Conservation (phyloP, 306 rosid species). For the Glycine latifolia region DNA sequence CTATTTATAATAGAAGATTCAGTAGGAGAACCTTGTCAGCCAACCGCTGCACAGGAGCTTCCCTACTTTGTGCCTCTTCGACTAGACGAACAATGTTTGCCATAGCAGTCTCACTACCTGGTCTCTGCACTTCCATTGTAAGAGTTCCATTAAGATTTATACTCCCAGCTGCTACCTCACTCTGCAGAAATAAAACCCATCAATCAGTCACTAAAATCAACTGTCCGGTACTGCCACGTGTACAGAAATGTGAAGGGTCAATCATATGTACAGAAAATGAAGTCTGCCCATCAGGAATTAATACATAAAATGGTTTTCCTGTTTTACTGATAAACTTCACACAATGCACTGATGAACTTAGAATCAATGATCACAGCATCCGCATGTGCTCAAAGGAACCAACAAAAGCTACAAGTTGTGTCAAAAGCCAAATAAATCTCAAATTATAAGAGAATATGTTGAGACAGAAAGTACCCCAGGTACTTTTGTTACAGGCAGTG, state of each 20-base stretch:
- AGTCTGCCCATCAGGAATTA: slow-evolving; percentile 25
- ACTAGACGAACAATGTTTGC: slow-evolving; percentile 91
- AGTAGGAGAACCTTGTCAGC: slow-evolving; percentile 87
- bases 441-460: slow-evolving; percentile 28
- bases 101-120: slow-evolving; percentile 93
- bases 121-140: slow-evolving; percentile 84
- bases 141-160: slow-evolving; percentile 97
- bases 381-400: slow-evolving; percentile 36
- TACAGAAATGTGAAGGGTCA: slow-evolving; percentile 18
- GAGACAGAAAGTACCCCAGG: slow-evolving; percentile 79
- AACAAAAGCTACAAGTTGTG: slow-evolving; percentile 14
- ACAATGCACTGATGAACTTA: slow-evolving; percentile 3
- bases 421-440: slow-evolving; percentile 37
- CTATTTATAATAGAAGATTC: slow-evolving; percentile 28
- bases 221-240: slow-evolving; percentile 28
- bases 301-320: slow-evolving; percentile 22
- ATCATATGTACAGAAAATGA: slow-evolving; percentile 40
- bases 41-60: slow-evolving; percentile 95
- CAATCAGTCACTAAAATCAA: slow-evolving; percentile 43
- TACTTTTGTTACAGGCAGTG: slow-evolving; percentile 89
- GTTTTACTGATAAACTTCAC: slow-evolving; percentile 9
- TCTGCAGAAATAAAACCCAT: slow-evolving; percentile 59
- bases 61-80: slow-evolving; percentile 95
- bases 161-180: slow-evolving; percentile 96
- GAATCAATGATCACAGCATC: slow-evolving; percentile 30